Evolutionary conservation across 2,329 filamentous ascomycete species (phyloP).

Genomic region (Fusarium redolens): DNA sequence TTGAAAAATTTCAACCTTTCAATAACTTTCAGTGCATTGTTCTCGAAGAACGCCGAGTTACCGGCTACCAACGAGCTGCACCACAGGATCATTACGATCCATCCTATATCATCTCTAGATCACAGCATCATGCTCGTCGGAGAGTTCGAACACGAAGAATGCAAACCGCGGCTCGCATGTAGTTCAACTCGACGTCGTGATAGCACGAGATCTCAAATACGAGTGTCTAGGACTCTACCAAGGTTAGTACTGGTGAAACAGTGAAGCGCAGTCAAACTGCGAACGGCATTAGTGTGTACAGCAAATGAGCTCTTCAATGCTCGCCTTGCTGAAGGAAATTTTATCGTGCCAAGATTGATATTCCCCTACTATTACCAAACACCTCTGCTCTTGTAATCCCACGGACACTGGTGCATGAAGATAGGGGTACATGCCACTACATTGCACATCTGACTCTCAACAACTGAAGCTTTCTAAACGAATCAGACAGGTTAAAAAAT

Average conservation of each 20-base stretch:
- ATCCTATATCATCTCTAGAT: slow-evolving; percentile 5
- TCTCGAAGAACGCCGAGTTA: not conserved
- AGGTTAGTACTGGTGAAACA: slow-evolving; percentile 32
- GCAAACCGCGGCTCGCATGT: not conserved
- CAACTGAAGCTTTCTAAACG: not conserved
- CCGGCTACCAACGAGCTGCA: not conserved
- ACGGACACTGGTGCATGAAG: slow-evolving; percentile 67
- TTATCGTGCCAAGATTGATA: slow-evolving; percentile 66
- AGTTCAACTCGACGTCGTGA: slow-evolving; percentile 6
- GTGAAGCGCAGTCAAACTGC: slow-evolving; percentile 35
- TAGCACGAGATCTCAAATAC: slow-evolving; percentile 29
- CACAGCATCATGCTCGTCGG: not conserved
- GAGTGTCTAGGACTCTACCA: slow-evolving; percentile 5
- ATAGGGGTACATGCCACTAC: slow-evolving; percentile 53
- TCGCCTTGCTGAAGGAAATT: slow-evolving; percentile 67
- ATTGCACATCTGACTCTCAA: not conserved
- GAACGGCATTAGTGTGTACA: slow-evolving; percentile 70
- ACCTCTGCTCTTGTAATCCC: slow-evolving; percentile 55
- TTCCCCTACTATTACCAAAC: slow-evolving; percentile 68
- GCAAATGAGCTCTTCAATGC: slow-evolving; percentile 64
- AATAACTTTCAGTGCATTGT: not conserved
- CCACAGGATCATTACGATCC: not conserved
- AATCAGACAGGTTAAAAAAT: not conserved
- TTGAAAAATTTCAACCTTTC: slow-evolving; percentile 27
- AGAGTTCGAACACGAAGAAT: slow-evolving; percentile 8